Percentiles rank a stretch among this genome's conserved stretches.
Evolutionary conservation across 2,329 filamentous ascomycete genomes (phyloP).

Genomic region (Aureobasidium sp.): DNA sequence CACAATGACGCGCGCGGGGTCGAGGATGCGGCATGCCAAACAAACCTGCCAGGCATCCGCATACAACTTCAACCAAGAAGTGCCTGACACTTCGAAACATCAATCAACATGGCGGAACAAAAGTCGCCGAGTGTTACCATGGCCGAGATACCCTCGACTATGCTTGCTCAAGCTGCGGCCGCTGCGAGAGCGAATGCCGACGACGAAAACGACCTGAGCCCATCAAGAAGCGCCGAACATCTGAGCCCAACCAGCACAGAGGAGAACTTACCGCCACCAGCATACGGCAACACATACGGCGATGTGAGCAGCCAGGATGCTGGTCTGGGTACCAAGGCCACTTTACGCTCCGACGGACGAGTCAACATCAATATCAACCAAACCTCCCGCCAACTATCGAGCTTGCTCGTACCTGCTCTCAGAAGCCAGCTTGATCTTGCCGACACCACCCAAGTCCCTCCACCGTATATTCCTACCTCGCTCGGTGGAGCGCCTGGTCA

Average conservation of each 20-base stretch:
- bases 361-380: constrained; percentile 74
- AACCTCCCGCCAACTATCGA: constrained; percentile 55
- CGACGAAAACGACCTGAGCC: not conserved
- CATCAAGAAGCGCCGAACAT: not conserved
- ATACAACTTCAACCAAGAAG: not conserved
- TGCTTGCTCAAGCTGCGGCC: constrained; percentile 12
- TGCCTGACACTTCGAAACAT: not conserved
- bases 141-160: constrained; percentile 9
- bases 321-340: constrained; percentile 31
- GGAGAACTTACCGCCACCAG: constrained; percentile 25
- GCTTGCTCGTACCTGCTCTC: constrained; percentile 58
- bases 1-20: not conserved
- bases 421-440: constrained; percentile 43
- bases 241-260: not conserved
- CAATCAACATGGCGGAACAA: not conserved
- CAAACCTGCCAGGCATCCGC: not conserved
- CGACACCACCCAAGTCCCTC: constrained; percentile 45
- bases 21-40: not conserved
- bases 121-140: constrained; percentile 7
- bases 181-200: constrained; percentile 10
- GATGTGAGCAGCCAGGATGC: constrained; percentile 28
- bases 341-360: constrained; percentile 56
- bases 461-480: constrained; percentile 64
- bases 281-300: constrained; percentile 31
- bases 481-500: constrained; percentile 57